Evolutionary conservation across 1,139 yeast species (phyloP).

Genomic region (Suhomyces atakaporum): DNA sequence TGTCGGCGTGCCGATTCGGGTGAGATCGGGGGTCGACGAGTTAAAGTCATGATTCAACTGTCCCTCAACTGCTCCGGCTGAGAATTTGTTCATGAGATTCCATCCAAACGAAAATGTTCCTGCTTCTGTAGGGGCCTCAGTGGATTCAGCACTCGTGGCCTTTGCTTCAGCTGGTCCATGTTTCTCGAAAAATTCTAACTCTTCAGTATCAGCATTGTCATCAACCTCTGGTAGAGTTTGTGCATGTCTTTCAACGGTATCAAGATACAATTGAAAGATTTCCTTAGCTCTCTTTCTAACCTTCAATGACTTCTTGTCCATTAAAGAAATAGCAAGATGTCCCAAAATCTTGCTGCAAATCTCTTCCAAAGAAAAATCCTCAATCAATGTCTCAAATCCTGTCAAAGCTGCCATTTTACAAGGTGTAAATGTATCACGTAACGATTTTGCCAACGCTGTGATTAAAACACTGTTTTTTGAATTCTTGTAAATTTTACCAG

Average conservation of each 20-base stretch:
- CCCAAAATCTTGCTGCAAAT: slow-evolving; percentile 84
- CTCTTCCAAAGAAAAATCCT: slow-evolving; percentile 70
- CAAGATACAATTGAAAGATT: slow-evolving; percentile 65
- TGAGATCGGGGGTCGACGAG: slow-evolving; percentile 45
- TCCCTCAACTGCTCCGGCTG: slow-evolving; percentile 35
- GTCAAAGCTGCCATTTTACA: slow-evolving; percentile 76
- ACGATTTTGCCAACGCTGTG: slow-evolving; percentile 83
- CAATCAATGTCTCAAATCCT: slow-evolving; percentile 68
- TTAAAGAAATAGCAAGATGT: slow-evolving; percentile 77
- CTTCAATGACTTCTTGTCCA: slow-evolving; percentile 66
- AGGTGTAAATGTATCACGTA: slow-evolving; percentile 78
- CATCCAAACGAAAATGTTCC: slow-evolving; percentile 33
- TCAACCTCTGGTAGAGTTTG: slow-evolving; percentile 51
- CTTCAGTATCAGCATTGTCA: slow-evolving; percentile 37
- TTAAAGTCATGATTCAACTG: slow-evolving; percentile 41
- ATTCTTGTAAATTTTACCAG: slow-evolving; percentile 58
- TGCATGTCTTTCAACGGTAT: slow-evolving; percentile 66
- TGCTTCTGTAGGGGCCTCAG: slow-evolving; percentile 5
- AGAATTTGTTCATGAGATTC: slow-evolving; percentile 40
- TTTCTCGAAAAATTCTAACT: slow-evolving; percentile 34
- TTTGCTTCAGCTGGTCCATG: slow-evolving; percentile 18
- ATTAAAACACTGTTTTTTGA: slow-evolving; percentile 73
- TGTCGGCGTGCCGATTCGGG: slow-evolving; percentile 29
- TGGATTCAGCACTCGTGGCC: slow-evolving; percentile 2
- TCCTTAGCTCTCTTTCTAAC: slow-evolving; percentile 73